These are phyloP conservation scores for Fragaria ananassa DNA, from an alignment of 306 rosid genomes.

Conservation along the genomic window DNA sequence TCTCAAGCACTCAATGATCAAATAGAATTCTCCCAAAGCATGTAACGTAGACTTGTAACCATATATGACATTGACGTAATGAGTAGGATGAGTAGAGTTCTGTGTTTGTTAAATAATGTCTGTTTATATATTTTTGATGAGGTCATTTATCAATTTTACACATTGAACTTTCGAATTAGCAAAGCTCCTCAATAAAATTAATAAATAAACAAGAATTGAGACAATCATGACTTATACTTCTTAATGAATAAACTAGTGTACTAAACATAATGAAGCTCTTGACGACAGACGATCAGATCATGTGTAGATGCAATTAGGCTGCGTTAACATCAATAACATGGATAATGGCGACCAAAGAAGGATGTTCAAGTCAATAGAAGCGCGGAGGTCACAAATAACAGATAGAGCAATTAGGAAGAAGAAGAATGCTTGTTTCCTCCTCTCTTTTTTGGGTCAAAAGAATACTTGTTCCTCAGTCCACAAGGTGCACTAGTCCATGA, in stretches of 20 bases:
- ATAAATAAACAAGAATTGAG: no score
- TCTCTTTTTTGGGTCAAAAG: neutral
- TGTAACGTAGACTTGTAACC: no score
- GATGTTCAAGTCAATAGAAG: neutral
- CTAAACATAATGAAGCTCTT: neutral
- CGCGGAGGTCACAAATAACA: neutral
- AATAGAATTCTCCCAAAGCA: no score
- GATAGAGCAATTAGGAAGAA: neutral
- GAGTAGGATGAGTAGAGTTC: no score
- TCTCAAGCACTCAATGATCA: neutral
- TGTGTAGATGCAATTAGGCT: neutral
- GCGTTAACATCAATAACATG: neutral
- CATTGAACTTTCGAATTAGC: no score
- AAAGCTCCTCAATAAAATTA: no score
- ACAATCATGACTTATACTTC: neutral
- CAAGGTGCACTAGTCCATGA: neutral
- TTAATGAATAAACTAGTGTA: no score
- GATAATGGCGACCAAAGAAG: neutral
- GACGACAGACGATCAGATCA: neutral
- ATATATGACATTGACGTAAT: no score
- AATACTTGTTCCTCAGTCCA: neutral
- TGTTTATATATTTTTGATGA: no score
- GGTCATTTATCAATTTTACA: no score
- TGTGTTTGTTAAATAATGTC: no score
- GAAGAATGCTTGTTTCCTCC: neutral